Evolutionary conservation across 2,329 filamentous ascomycete species (phyloP).

Genomic region (Penicillium sp.): DNA sequence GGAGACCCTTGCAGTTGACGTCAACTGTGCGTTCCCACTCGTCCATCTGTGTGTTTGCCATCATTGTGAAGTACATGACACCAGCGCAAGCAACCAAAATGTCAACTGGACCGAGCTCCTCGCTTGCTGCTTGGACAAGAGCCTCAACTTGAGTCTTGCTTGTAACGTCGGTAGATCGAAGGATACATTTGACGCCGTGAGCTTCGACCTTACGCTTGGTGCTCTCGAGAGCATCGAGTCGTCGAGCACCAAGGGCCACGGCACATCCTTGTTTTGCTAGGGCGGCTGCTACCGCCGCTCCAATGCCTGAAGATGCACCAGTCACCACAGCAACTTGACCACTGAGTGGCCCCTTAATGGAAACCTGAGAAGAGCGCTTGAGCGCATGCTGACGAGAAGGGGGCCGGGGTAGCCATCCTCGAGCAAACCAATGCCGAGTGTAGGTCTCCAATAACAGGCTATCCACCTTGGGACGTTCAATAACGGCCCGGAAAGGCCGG

Average conservation of each 20-base stretch:
- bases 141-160: constrained; percentile 63
- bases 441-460: constrained; percentile 71
- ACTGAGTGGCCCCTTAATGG: constrained; percentile 58
- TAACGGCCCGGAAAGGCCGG: constrained; percentile 55
- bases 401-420: constrained; percentile 69
- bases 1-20: constrained; percentile 80
- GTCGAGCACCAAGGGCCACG: constrained; percentile 69
- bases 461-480: constrained; percentile 69
- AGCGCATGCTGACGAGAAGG: constrained; percentile 54
- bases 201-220: constrained; percentile 62
- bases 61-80: constrained; percentile 88
- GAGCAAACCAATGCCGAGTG: constrained; percentile 74
- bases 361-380: constrained; percentile 46
- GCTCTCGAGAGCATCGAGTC: constrained; percentile 65
- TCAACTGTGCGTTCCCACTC: constrained; percentile 82
- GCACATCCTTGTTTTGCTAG: constrained; percentile 70
- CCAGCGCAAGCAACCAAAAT: constrained; percentile 78
- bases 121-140: constrained; percentile 59
- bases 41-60: constrained; percentile 70
- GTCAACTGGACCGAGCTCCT: constrained; percentile 69
- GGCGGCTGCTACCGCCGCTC: constrained; percentile 68
- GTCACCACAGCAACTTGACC: constrained; percentile 74
- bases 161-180: constrained; percentile 71
- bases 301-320: constrained; percentile 76
- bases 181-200: constrained; percentile 64